Evolutionary conservation across 2,329 filamentous ascomycete genomes (phyloP).

Genomic region (Septoria petroselini): DNA sequence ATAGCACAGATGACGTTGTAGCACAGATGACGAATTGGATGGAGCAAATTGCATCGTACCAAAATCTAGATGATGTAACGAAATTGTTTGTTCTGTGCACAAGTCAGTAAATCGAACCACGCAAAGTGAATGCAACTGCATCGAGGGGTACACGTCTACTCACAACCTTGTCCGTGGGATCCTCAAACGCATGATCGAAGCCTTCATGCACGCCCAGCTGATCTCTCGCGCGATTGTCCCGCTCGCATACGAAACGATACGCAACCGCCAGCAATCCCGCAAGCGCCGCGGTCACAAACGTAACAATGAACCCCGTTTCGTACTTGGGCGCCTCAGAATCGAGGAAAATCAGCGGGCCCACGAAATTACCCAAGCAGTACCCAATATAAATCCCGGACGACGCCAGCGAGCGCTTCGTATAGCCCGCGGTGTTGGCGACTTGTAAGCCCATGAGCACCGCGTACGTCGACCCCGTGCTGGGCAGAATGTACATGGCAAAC

Average conservation of each 20-base stretch:
- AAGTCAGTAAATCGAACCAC: slow-evolving; percentile 41
- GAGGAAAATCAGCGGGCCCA: slow-evolving; percentile 45
- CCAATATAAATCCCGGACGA: slow-evolving; percentile 52
- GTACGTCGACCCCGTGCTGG: slow-evolving; percentile 11
- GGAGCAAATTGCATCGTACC: background rate
- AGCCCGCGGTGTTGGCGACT: slow-evolving; percentile 31
- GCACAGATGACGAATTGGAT: background rate
- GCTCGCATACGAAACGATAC: slow-evolving; percentile 47
- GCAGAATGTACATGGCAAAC: slow-evolving; percentile 16
- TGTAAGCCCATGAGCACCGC: slow-evolving; percentile 17
- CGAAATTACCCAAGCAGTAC: slow-evolving; percentile 50
- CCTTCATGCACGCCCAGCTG: slow-evolving; percentile 45
- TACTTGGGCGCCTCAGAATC: slow-evolving; percentile 44
- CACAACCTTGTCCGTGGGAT: slow-evolving; percentile 47
- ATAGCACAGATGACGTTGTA: background rate
- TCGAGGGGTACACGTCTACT: too few relatives aligned
- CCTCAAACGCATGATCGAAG: slow-evolving; percentile 53
- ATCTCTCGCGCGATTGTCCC: slow-evolving; percentile 46
- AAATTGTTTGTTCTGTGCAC: slow-evolving; percentile 37
- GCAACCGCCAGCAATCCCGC: slow-evolving; percentile 41
- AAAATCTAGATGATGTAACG: slow-evolving; percentile 16
- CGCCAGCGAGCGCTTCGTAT: slow-evolving; percentile 43
- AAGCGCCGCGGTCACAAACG: slow-evolving; percentile 38
- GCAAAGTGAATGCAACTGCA: background rate
- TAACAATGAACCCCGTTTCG: slow-evolving; percentile 41